Evolutionary conservation across 1,284 basidiomycete genomes (phyloP).

Genomic region (Ustilago esculenta): DNA sequence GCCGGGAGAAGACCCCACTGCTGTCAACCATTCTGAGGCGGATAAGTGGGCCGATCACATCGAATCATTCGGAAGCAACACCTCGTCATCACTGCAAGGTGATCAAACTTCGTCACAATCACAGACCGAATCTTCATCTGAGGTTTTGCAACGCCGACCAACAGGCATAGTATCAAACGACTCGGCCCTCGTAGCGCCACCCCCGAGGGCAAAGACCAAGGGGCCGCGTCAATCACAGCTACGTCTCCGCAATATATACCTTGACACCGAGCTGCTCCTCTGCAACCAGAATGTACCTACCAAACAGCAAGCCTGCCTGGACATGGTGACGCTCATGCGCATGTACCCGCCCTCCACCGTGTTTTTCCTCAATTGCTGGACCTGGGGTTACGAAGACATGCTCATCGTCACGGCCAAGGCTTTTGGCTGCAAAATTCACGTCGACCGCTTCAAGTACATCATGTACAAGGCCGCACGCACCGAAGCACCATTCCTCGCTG

Average conservation of each 20-base stretch:
- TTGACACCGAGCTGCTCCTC: slow-evolving; percentile 78
- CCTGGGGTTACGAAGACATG: slow-evolving; percentile 75
- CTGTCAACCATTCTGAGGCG: neutral
- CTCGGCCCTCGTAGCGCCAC: no score
- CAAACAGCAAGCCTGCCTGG: slow-evolving; percentile 69
- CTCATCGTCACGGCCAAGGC: slow-evolving; percentile 43
- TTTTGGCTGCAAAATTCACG: slow-evolving; percentile 75
- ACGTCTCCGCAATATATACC: slow-evolving; percentile 80
- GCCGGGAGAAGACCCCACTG: neutral
- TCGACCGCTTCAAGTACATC: slow-evolving; percentile 83
- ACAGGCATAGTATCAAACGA: neutral
- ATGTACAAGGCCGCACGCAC: slow-evolving; percentile 73
- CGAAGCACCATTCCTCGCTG: slow-evolving; percentile 74
- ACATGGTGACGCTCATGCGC: slow-evolving; percentile 73
- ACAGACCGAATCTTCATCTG: slow-evolving; percentile 4
- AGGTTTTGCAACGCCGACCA: neutral
- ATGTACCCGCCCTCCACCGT: slow-evolving; percentile 72
- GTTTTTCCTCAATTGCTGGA: slow-evolving; percentile 93
- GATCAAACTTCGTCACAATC: slow-evolving; percentile 13
- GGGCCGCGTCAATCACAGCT: slow-evolving; percentile 3
- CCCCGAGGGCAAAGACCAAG: neutral
- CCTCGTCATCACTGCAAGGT: slow-evolving; percentile 2
- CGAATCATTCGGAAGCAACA: slow-evolving; percentile 20
- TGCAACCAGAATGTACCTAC: slow-evolving; percentile 23
- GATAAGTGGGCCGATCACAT: slow-evolving; percentile 28